Conservation (phyloP, 352 stramenopile species). For the Phytophthora quininea region DNA sequence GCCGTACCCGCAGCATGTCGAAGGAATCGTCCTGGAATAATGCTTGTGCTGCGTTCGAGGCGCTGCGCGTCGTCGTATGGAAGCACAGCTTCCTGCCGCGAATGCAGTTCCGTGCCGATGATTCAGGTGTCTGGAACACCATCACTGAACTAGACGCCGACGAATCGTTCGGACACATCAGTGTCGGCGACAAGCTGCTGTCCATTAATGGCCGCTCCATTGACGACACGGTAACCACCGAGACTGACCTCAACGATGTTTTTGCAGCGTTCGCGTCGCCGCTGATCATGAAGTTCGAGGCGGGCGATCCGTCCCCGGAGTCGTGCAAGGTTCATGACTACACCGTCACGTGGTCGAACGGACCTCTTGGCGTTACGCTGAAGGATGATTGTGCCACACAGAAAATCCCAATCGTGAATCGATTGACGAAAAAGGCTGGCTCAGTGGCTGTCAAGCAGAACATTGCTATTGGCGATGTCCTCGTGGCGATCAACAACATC, state of each 20-base stretch:
- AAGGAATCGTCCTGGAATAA: slow-evolving; percentile 90
- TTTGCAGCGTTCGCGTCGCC: slow-evolving; percentile 76
- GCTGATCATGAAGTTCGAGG: slow-evolving; percentile 87
- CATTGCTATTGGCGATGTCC: slow-evolving; percentile 85
- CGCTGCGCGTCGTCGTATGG: slow-evolving; percentile 84
- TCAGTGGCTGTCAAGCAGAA: slow-evolving; percentile 90
- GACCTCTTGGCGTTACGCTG: slow-evolving; percentile 80
- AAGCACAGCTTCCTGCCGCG: slow-evolving; percentile 87
- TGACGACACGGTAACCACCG: slow-evolving; percentile 60
- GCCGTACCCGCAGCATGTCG: slow-evolving; percentile 51
- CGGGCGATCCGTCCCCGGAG: slow-evolving; percentile 42
- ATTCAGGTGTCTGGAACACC: slow-evolving; percentile 61
- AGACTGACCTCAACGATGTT: slow-evolving; percentile 76
- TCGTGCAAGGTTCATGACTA: slow-evolving; percentile 85
- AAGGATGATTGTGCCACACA: slow-evolving; percentile 87
- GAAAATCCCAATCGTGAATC: slow-evolving; percentile 88
- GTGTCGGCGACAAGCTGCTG: slow-evolving; percentile 67
- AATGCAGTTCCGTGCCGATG: slow-evolving; percentile 61
- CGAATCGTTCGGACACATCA: slow-evolving; percentile 82
- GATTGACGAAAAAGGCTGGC: slow-evolving; percentile 84
- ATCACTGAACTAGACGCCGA: slow-evolving; percentile 77
- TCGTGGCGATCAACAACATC: slow-evolving; percentile 91
- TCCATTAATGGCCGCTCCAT: slow-evolving; percentile 80
- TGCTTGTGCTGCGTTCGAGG: slow-evolving; percentile 70
- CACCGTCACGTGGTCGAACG: slow-evolving; percentile 88